Evolutionary conservation across 2,329 filamentous ascomycete genomes (phyloP), one percentile per base, ranked within the genome.

Genomic region (Beauveria asiatica): DNA sequence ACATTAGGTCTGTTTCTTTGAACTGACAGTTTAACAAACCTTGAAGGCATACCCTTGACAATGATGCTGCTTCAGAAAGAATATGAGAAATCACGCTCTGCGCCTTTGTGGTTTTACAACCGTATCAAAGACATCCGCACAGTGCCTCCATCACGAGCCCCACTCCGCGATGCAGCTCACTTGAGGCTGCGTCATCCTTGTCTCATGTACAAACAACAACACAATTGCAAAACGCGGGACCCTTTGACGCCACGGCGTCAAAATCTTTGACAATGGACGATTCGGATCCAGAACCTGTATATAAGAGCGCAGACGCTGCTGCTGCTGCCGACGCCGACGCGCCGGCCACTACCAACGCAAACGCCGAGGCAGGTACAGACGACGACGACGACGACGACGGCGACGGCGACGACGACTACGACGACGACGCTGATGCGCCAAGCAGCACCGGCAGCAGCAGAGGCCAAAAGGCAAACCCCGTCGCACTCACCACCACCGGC

Each of bases 401-500:
- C 30, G 4, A 37, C 10, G n/a, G 17, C 25, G 8, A 19, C 44
- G 30, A n/a, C 30, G 4, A 37, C 10, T n/a, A n/a, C 30, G 4
- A 37, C 10, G n/a, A 23, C 25, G 8, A 19, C 44, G 30, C 21
- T 1, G 33, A 57, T 49, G 23, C 27, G 21, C 33, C 46, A 19
- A 21, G 19, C 19, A 50, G 55, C 25, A 41, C 23, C 21, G 25
- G 33, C 21, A 39, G 21, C 7, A 27, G 9, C 21, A 58, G 23
- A 37, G 2, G 5, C 1, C 46, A 23, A 13, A 37, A 17, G 25
- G 5, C 8, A 17, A 11, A 2, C 8, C 4, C 21, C 33, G 1
- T n/a, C 3, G 11, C 17, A 19, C 3, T 30, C 42, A 17, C n/a
- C 11, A 3, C 27, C 25, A 61, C 78, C 19, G 68, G 75, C 56